phyloP scores from a whole-genome alignment of 1,139 yeast genomes.

The Lodderomyces beijingensis region DNA sequence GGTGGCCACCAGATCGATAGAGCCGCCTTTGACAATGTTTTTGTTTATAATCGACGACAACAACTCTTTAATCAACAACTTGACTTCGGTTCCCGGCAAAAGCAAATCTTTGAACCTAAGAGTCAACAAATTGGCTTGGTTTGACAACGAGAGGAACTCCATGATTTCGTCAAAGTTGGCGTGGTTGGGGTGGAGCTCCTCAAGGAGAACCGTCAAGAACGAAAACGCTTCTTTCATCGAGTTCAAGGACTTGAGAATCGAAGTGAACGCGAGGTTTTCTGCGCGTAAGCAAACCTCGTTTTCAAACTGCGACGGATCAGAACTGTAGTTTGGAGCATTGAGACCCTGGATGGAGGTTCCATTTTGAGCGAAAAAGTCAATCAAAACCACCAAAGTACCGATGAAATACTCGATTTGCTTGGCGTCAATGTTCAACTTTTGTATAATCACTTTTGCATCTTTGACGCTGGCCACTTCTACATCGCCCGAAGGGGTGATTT shows the following conservation, averaged over 20 bases:
- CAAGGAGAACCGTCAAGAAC: slow-evolving; percentile 74
- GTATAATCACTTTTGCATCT: slow-evolving; percentile 40
- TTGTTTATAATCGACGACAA: slow-evolving; percentile 85
- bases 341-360: slow-evolving; percentile 65
- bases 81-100: slow-evolving; percentile 58
- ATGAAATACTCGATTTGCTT: slow-evolving; percentile 59
- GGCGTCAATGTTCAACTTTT: slow-evolving; percentile 48
- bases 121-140: slow-evolving; percentile 63
- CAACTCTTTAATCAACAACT: slow-evolving; percentile 76
- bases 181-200: slow-evolving; percentile 36
- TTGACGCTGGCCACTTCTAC: slow-evolving; percentile 42
- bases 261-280: slow-evolving; percentile 83
- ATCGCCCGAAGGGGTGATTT: slow-evolving; percentile 34
- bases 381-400: slow-evolving; percentile 60
- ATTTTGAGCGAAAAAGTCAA: slow-evolving; percentile 53
- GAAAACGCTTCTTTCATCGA: slow-evolving; percentile 89
- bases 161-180: slow-evolving; percentile 57
- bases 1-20: slow-evolving; percentile 85
- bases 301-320: slow-evolving; percentile 45
- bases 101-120: slow-evolving; percentile 73
- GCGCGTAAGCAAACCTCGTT: slow-evolving; percentile 80
- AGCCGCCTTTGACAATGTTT: slow-evolving; percentile 86
- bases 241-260: slow-evolving; percentile 69
- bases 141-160: slow-evolving; percentile 59
- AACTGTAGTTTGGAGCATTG: slow-evolving; percentile 44